A percentile compares a stretch with the other conserved stretches of the same genome.
phyloP scores from a whole-genome alignment of 805 yeast genomes.

The Diddensiella transvaalensis region DNA sequence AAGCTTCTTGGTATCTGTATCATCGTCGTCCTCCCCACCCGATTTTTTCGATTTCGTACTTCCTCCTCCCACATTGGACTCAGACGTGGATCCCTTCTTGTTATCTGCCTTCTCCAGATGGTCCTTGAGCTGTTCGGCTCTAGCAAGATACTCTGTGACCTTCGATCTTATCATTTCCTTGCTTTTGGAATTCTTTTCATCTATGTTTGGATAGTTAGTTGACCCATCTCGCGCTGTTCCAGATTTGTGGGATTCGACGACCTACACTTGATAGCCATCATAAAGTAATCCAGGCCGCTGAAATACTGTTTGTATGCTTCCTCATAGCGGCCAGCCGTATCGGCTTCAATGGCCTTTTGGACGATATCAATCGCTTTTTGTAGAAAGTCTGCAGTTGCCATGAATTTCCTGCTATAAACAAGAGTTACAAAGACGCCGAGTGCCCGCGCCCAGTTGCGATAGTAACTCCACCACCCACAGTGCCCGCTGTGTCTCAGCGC shows the following conservation, averaged over 20 bases:
- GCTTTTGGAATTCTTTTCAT: conserved; percentile 85
- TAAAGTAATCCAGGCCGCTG: conserved; percentile 88
- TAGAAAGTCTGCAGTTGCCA: conserved; percentile 58
- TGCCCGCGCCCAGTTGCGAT: too few species aligned
- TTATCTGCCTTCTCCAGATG: conserved; percentile 63
- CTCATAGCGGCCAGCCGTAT: conserved; percentile 81
- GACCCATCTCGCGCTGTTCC: not conserved
- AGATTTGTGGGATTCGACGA: not conserved
- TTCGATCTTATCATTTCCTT: conserved; percentile 85
- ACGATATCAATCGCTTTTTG: conserved; percentile 94
- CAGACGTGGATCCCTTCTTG: conserved; percentile 47
- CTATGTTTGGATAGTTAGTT: conserved; percentile 19
- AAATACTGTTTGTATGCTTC: conserved; percentile 93
- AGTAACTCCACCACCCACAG: too few species aligned
- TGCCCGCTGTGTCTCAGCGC: too few species aligned
- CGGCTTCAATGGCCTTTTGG: conserved; percentile 93
- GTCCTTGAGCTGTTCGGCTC: conserved; percentile 92
- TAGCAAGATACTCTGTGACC: conserved; percentile 82
- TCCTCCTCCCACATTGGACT: conserved; percentile 57
- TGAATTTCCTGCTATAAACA: conserved; percentile 9
- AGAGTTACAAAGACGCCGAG: not conserved
- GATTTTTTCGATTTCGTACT: conserved; percentile 47
- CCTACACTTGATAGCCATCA: conserved; percentile 83
- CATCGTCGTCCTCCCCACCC: conserved; percentile 50
- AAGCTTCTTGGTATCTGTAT: conserved; percentile 80